phyloP scores from a whole-genome alignment of 2,329 filamentous ascomycete species.

The Calonectria montana region DNA sequence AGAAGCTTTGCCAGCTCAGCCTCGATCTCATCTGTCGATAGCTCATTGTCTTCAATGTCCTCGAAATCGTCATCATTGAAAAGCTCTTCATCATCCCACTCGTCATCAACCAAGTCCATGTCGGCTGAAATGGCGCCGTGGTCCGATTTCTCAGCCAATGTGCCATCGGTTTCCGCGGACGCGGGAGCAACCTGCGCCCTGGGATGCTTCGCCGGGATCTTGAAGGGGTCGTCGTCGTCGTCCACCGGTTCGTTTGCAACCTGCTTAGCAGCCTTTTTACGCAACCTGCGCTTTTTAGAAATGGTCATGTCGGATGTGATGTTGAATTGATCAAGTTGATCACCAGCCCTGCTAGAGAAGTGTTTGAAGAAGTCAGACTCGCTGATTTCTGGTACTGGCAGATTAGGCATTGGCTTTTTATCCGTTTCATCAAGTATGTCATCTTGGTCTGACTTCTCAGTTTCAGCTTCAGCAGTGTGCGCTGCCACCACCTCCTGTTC shows the following conservation, averaged over 20 bases:
- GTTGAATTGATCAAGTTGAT: constrained; percentile 17
- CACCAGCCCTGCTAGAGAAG: constrained; percentile 17
- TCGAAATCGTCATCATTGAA: constrained; percentile 18
- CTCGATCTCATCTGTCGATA: constrained; percentile 15
- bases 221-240: constrained; percentile 17
- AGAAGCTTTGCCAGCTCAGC: constrained; percentile 13
- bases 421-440: not conserved
- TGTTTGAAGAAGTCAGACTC: constrained; percentile 16
- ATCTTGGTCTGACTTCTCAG: not conserved
- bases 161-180: not conserved
- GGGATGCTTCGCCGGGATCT: not conserved
- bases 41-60: constrained; percentile 22
- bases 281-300: not conserved
- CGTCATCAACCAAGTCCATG: not conserved
- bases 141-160: not conserved
- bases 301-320: not conserved
- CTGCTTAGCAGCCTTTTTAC: not conserved
- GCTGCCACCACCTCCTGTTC: not conserved
- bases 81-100: constrained; percentile 18
- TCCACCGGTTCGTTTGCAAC: not conserved
- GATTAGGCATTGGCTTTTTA: not conserved
- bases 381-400: not conserved
- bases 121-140: not conserved
- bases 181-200: not conserved
- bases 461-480: not conserved